phyloP scores from a whole-genome alignment of 805 yeast genomes.

The Lipomyces mesembrius region DNA sequence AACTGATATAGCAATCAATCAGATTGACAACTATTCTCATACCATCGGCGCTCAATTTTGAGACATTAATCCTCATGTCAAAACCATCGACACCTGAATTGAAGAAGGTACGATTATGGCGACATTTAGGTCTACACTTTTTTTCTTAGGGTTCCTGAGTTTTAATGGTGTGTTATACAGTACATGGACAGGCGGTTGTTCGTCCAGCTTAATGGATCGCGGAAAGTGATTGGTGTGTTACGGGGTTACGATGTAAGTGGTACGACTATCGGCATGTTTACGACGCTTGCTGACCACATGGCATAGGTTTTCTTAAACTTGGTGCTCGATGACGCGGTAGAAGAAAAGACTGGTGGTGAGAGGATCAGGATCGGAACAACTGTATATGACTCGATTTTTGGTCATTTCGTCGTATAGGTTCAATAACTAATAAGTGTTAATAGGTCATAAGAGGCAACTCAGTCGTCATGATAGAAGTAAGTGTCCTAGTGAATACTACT shows the following conservation, averaged over 20 bases:
- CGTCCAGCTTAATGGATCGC: conserved; percentile 75
- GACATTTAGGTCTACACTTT: background rate
- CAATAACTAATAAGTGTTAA: background rate
- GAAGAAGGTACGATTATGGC: conserved; percentile 32
- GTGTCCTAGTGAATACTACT: background rate
- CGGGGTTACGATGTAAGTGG: conserved; percentile 75
- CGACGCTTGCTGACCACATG: conserved; percentile 2
- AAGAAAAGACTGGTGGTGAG: conserved; percentile 57
- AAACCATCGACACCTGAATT: conserved; percentile 38
- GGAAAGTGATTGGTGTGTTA: conserved; percentile 78
- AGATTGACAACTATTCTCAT: background rate
- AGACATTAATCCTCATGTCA: conserved; percentile 24
- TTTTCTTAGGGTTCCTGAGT: background rate
- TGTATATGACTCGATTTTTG: conserved; percentile 43
- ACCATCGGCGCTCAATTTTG: background rate
- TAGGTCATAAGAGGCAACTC: conserved; percentile 74
- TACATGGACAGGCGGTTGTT: conserved; percentile 78
- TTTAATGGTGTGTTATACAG: conserved; percentile 45
- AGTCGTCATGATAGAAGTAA: conserved; percentile 68
- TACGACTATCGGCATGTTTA: conserved; percentile 36
- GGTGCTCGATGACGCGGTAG: conserved; percentile 73
- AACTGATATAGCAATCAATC: background rate
- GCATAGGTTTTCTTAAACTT: conserved; percentile 66
- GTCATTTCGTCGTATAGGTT: conserved; percentile 20
- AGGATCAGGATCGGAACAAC: conserved; percentile 66